Evolutionary conservation across 2,329 filamentous ascomycete genomes (phyloP), one percentile per base, ranked within the genome.

Genomic region (Alternaria burnsii): DNA sequence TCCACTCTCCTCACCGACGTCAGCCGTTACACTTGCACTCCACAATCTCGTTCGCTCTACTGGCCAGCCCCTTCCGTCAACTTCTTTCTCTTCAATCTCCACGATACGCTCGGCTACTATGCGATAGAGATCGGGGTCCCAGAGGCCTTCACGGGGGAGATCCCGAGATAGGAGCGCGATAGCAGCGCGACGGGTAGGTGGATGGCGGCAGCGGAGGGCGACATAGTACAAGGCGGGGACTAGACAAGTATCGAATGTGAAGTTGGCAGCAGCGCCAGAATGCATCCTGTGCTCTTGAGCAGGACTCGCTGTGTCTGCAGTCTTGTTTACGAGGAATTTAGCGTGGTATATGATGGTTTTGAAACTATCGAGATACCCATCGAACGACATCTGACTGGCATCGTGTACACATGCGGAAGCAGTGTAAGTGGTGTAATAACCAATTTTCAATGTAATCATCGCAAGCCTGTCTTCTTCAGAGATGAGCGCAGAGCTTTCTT

Each of bases 251-350:
- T 47, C n/a, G 44, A 32, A 47, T 5, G 28, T 47, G 7, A 32
- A 5, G n/a, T 22, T 47, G 1, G 28, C 28, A 0, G 44, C 0
- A 5, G 28, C 28, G 4, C 28, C 28, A 11, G 28, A 30, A 30
- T 1, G 28, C 28, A 5, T 11, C 28, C 10, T 11, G 3, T 28
- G 28, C n/a, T 18, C 11, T 2, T 11, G 9, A 20, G 0, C 0
- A 2, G 11, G 14, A 6, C 32, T 16, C 14, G 32, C 5, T 16
- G 14, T 6, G 32, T 34, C 16, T 14, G 6, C 14, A 16, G 5
- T 34, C 1, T 34, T 12, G 12, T 24, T 7, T 0, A 36, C 11
- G 3, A 48, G 28, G 1, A 2, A 3, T 4, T 14, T 7, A 6
- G 30, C 30, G 1, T 48, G 7, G 2, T 22, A 1, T 1, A 48